Percentiles rank a stretch among this genome's conserved stretches.
These are phyloP conservation scores for Kluyveromyces sp. DNA, from an alignment of 1,139 yeast species.

Conservation along the genomic window DNA sequence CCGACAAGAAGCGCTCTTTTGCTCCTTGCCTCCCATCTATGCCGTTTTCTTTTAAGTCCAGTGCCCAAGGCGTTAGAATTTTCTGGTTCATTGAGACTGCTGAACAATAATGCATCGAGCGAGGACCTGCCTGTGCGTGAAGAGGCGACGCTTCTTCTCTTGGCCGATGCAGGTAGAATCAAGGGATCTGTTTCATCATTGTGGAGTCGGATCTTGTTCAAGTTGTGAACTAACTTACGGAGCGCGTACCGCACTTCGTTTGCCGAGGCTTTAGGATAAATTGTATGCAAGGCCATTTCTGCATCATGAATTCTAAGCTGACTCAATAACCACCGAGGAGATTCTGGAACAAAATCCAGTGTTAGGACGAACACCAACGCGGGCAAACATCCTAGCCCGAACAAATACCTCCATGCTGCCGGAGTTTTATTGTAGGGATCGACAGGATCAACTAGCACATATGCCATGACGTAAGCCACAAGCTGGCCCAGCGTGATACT, in stretches of 20 bases:
- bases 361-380: constrained; percentile 32
- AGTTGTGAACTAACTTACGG: constrained; percentile 27
- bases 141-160: constrained; percentile 1
- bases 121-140: background rate
- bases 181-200: constrained; percentile 8
- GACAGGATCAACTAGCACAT: constrained; percentile 13
- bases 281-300: constrained; percentile 27
- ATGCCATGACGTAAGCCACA: constrained; percentile 35
- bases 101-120: background rate
- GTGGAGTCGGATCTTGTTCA: constrained; percentile 18
- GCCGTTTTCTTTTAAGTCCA: constrained; percentile 3
- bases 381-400: constrained; percentile 36
- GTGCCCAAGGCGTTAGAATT: no score
- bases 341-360: constrained; percentile 46
- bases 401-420: constrained; percentile 38
- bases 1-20: constrained; percentile 58
- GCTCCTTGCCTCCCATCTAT: constrained; percentile 32
- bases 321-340: constrained; percentile 48
- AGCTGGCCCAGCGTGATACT: constrained; percentile 42
- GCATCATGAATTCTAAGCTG: constrained; percentile 37
- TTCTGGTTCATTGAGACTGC: background rate
- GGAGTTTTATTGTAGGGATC: constrained; percentile 5
- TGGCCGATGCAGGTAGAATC: background rate
- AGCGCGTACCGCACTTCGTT: constrained; percentile 28
- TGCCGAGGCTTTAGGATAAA: constrained; percentile 34